phyloP scores from a whole-genome alignment of 257 asterid species.

The Oldenlandia corymbosa region DNA sequence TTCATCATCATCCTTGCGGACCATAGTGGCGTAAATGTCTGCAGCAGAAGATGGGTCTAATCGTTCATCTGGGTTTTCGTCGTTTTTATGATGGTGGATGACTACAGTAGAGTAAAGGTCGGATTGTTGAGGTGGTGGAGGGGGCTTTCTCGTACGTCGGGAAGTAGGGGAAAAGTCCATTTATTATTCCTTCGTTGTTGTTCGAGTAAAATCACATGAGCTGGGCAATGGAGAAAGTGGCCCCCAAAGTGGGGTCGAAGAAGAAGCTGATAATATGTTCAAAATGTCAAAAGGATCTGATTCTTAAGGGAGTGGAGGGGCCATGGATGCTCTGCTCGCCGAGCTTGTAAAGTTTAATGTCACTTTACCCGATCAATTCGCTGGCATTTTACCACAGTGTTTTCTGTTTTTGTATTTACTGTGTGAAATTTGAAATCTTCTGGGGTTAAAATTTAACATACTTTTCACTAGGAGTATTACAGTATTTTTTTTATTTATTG shows the following conservation, averaged over 20 bases:
- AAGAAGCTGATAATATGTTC: background rate
- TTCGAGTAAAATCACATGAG: background rate
- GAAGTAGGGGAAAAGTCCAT: constrained; percentile 65
- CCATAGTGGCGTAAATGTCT: constrained; percentile 57
- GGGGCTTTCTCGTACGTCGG: constrained; percentile 54
- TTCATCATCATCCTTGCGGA: constrained; percentile 46
- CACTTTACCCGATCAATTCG: too few species aligned
- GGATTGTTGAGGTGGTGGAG: constrained; percentile 50
- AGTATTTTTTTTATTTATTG: too few species aligned
- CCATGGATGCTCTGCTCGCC: background rate
- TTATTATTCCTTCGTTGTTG: background rate
- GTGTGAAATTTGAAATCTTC: too few species aligned
- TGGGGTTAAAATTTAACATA: too few species aligned
- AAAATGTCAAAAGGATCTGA: background rate
- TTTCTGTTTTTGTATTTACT: too few species aligned
- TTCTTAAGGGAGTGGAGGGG: background rate
- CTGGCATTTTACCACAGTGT: too few species aligned
- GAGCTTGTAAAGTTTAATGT: too few species aligned
- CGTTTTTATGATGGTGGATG: constrained; percentile 24
- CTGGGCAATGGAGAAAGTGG: too few species aligned
- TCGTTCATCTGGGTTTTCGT: constrained; percentile 8
- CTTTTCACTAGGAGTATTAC: too few species aligned
- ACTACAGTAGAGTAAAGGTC: constrained; percentile 63
- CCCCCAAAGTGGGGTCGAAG: background rate
- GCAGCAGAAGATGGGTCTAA: constrained; percentile 21